Percentiles rank a stretch among this genome's conserved stretches.
phyloP scores from a whole-genome alignment of 2,329 filamentous ascomycete species.

The Monosporascus cannonballus region DNA sequence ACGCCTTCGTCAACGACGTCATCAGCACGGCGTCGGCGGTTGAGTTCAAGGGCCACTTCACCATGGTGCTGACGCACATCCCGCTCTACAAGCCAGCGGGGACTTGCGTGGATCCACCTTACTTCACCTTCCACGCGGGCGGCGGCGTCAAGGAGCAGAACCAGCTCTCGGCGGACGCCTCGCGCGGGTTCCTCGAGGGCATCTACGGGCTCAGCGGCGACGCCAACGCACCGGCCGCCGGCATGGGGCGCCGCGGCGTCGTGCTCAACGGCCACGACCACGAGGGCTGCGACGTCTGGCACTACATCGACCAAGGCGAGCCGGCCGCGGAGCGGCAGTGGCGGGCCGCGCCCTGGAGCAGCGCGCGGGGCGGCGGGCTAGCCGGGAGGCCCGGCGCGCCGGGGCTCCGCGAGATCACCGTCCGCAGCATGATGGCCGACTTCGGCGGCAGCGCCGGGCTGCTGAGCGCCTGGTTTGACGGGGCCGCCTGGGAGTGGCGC shows the following conservation, averaged over 20 bases:
- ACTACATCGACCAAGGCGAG: conserved; percentile 65
- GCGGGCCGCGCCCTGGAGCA: conserved; percentile 43
- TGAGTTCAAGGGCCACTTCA: conserved; percentile 60
- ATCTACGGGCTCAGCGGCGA: conserved; percentile 73
- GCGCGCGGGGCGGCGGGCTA: conserved; percentile 36
- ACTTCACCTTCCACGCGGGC: conserved; percentile 72
- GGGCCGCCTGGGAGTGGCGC: conserved; percentile 65
- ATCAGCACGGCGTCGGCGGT: conserved; percentile 59
- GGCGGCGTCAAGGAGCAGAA: conserved; percentile 85
- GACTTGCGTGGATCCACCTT: conserved; percentile 76
- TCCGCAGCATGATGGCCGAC: conserved; percentile 97
- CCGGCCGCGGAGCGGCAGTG: conserved; percentile 39
- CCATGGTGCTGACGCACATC: conserved; percentile 84
- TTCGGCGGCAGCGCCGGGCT: conserved; percentile 90
- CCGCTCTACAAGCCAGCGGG: conserved; percentile 80
- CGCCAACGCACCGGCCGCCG: conserved; percentile 48
- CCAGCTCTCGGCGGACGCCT: conserved; percentile 69
- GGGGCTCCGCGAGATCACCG: conserved; percentile 80
- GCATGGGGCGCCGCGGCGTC: conserved; percentile 65
- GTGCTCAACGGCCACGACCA: conserved; percentile 94
- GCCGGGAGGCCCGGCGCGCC: conserved; percentile 40
- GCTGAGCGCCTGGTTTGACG: conserved; percentile 84
- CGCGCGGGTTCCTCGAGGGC: conserved; percentile 71
- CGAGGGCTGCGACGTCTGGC: conserved; percentile 84
- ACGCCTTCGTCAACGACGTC: conserved; percentile 66